Conservation (phyloP, 2,329 filamentous ascomycete genomes). For the Bipolaris oryzae region DNA sequence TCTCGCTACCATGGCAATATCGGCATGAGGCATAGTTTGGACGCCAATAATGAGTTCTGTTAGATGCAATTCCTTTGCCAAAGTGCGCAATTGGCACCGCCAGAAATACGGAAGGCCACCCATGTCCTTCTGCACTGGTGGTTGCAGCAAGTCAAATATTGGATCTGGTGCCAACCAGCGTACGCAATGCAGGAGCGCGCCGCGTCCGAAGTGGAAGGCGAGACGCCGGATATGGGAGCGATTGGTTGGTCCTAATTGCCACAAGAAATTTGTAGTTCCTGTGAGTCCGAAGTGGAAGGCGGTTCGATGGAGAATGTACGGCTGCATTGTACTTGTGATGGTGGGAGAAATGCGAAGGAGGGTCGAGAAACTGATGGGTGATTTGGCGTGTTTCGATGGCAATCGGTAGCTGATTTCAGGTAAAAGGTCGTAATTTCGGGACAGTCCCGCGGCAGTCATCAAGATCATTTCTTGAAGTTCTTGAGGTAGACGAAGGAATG, state of each 20-base stretch:
- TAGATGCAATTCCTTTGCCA: slow-evolving; percentile 33
- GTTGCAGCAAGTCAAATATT: slow-evolving; percentile 36
- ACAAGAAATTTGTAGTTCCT: slow-evolving; percentile 15
- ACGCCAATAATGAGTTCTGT: slow-evolving; percentile 33
- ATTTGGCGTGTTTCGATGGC: not conserved
- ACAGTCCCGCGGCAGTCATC: slow-evolving; percentile 26
- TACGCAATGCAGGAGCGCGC: slow-evolving; percentile 35
- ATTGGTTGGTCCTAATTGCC: slow-evolving; percentile 28
- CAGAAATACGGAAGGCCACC: slow-evolving; percentile 35
- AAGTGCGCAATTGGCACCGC: slow-evolving; percentile 40
- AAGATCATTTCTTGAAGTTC: slow-evolving; percentile 42
- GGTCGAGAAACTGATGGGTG: slow-evolving; percentile 25
- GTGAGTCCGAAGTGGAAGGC: slow-evolving; percentile 25
- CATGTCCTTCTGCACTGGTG: slow-evolving; percentile 27
- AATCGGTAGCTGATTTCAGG: slow-evolving; percentile 1
- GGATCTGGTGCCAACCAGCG: slow-evolving; percentile 41
- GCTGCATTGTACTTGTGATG: slow-evolving; percentile 24
- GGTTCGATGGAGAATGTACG: slow-evolving; percentile 36
- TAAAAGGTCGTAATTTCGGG: slow-evolving; percentile 20
- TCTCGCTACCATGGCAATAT: slow-evolving; percentile 34
- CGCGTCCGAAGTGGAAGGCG: slow-evolving; percentile 26
- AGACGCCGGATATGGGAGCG: slow-evolving; percentile 30
- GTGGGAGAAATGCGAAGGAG: slow-evolving; percentile 27
- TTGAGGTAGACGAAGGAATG: slow-evolving; percentile 31
- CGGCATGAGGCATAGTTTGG: slow-evolving; percentile 16